Percentiles rank a stretch among this genome's conserved stretches.
phyloP scores from a whole-genome alignment of 2,329 filamentous ascomycete species.

The Neonectria faginata region DNA sequence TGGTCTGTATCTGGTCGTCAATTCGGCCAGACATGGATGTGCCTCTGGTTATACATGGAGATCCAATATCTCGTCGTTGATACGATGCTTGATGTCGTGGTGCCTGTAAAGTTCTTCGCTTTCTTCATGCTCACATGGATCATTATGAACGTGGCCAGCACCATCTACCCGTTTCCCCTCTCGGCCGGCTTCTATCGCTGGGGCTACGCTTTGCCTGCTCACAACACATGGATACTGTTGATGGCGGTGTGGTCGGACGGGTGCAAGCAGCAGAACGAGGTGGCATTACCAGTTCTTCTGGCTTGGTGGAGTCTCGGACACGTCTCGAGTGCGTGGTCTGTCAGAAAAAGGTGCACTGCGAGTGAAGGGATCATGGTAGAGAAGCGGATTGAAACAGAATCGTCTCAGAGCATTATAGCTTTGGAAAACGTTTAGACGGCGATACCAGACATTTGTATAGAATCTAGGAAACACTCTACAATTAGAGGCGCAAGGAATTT shows the following conservation, averaged over 20 bases:
- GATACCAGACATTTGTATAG: no score
- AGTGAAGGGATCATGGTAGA: conserved; percentile 5
- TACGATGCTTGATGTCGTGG: conserved; percentile 35
- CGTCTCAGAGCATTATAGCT: background rate
- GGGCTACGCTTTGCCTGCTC: conserved; percentile 52
- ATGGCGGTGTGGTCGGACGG: conserved; percentile 58
- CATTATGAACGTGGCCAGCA: conserved; percentile 53
- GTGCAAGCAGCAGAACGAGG: conserved; percentile 49
- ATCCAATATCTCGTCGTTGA: conserved; percentile 58
- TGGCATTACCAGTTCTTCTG: conserved; percentile 57
- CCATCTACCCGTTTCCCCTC: conserved; percentile 53
- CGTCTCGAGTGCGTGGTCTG: conserved; percentile 39
- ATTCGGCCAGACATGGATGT: conserved; percentile 46
- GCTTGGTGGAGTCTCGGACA: conserved; percentile 51
- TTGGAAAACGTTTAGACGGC: background rate
- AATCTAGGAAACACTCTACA: background rate
- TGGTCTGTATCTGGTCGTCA: conserved; percentile 53
- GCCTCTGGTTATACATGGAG: conserved; percentile 55
- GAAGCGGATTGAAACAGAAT: conserved; percentile 13
- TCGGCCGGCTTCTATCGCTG: conserved; percentile 55
- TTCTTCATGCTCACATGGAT: conserved; percentile 59
- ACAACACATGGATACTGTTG: conserved; percentile 51
- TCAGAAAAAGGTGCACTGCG: conserved; percentile 41
- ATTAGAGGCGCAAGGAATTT: background rate
- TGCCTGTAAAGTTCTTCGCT: conserved; percentile 53